Percentiles rank a stretch among this genome's conserved stretches.
Evolutionary conservation across 1,284 basidiomycete genomes (phyloP).

Genomic region (Stereum hirsutum): DNA sequence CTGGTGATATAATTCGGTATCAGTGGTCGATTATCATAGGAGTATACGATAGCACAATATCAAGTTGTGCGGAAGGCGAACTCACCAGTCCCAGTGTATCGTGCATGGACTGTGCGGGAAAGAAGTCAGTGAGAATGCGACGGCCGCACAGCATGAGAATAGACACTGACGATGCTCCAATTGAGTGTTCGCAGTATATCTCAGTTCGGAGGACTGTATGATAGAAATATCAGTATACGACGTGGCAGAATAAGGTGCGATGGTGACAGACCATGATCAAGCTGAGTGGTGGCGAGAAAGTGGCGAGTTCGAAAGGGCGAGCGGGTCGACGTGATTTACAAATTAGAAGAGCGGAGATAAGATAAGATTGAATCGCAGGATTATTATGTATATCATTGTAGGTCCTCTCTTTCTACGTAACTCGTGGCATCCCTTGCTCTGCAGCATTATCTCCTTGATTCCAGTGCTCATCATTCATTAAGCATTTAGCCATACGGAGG

Average conservation of each 20-base stretch:
- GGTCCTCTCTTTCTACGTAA: neutral
- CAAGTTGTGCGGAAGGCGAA: conserved; percentile 6
- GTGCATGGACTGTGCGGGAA: conserved; percentile 69
- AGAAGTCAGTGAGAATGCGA: conserved; percentile 6
- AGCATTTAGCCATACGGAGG: neutral
- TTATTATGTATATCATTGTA: neutral
- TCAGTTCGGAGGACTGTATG: conserved; percentile 72
- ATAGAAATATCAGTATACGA: neutral
- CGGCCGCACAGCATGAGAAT: conserved; percentile 6
- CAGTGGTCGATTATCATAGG: neutral
- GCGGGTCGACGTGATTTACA: conserved; percentile 6
- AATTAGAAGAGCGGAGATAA: neutral
- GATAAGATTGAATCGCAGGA: neutral
- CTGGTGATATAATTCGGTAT: conserved; percentile 26
- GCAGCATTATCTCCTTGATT: neutral
- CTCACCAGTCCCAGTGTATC: conserved; percentile 90
- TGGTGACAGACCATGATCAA: conserved; percentile 39
- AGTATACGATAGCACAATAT: neutral
- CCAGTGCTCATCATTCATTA: neutral
- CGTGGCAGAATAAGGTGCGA: conserved; percentile 4
- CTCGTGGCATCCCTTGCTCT: neutral
- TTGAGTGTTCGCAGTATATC: conserved; percentile 92
- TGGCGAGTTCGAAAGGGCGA: too few species aligned
- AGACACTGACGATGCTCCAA: conserved; percentile 74
- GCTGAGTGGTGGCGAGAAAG: too few species aligned